phyloP scores from a whole-genome alignment of 345 rosid genomes.

The Abelmoschus esculentus region DNA sequence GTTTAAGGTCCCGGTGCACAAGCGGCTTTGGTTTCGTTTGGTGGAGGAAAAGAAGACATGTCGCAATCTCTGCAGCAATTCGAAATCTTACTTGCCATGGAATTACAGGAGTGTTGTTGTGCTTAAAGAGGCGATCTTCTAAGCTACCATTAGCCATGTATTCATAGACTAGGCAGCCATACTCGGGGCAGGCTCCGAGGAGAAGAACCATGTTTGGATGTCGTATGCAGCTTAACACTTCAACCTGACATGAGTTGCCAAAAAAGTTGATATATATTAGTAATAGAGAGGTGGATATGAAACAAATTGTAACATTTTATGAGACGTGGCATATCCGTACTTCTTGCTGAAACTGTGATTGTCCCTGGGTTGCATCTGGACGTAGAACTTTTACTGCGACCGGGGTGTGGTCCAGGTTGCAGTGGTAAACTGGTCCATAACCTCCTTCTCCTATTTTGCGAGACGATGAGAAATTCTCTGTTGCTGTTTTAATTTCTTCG shows the following conservation, averaged over 20 bases:
- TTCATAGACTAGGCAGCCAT: slow-evolving; percentile 83
- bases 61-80: slow-evolving; percentile 77
- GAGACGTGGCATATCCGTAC: slow-evolving; percentile 12
- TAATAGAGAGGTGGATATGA: neutral
- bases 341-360: slow-evolving; percentile 78
- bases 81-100: slow-evolving; percentile 70
- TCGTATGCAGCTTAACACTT: slow-evolving; percentile 68
- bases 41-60: slow-evolving; percentile 81
- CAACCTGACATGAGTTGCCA: slow-evolving; percentile 37
- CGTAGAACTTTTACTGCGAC: slow-evolving; percentile 85
- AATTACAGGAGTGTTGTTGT: slow-evolving; percentile 45
- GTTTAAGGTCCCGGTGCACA: slow-evolving; percentile 88
- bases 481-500: slow-evolving; percentile 74
- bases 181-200: slow-evolving; percentile 86
- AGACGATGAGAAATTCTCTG: slow-evolving; percentile 38
- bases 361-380: slow-evolving; percentile 86
- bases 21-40: slow-evolving; percentile 90
- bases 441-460: slow-evolving; percentile 94
- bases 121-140: slow-evolving; percentile 60
- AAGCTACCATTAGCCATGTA: slow-evolving; percentile 90
- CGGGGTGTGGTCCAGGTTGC: slow-evolving; percentile 57
- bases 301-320: neutral
- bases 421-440: slow-evolving; percentile 75
- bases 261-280: neutral
- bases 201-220: slow-evolving; percentile 97